These are phyloP conservation scores for Borovskyia barvae DNA, from an alignment of 208 protist species.

Conservation along the genomic window DNA sequence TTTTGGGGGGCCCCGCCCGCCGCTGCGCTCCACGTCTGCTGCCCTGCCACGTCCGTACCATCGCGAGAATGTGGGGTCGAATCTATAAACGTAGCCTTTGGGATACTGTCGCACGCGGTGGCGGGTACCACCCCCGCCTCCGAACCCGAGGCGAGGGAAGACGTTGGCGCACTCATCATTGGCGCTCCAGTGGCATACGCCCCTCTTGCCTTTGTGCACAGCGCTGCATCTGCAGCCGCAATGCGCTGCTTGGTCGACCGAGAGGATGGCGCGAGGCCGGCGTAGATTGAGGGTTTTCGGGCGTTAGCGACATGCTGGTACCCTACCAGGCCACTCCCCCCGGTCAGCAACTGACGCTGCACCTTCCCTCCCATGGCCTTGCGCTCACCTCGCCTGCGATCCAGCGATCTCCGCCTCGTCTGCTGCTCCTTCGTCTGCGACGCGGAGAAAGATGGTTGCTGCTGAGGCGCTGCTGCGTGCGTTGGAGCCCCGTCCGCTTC, in stretches of 20 bases:
- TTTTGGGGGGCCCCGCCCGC: neutral
- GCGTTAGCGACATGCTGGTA: neutral
- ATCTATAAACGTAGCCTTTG: too few species aligned
- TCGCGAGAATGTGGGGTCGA: too few species aligned
- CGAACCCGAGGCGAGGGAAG: too few species aligned
- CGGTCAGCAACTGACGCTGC: constrained; percentile 6
- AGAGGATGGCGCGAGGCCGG: constrained; percentile 9
- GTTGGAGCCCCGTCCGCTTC: too few species aligned
- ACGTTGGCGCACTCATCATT: neutral
- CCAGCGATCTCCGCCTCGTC: too few species aligned
- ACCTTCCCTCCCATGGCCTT: neutral
- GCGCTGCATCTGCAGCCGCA: neutral
- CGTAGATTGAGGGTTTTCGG: neutral
- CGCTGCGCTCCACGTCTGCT: too few species aligned
- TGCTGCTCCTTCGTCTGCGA: too few species aligned
- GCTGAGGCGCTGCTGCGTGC: too few species aligned
- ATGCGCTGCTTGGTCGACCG: constrained; percentile 8
- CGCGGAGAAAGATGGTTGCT: too few species aligned
- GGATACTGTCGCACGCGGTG: too few species aligned
- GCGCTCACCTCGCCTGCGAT: too few species aligned
- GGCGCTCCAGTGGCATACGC: neutral
- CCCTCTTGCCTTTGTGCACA: constrained; percentile 4
- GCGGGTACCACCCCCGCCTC: neutral
- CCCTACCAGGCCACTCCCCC: neutral
- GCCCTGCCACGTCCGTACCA: too few species aligned